Percentiles rank a stretch among this genome's conserved stretches.
Evolutionary conservation across 768 basidiomycete genomes (phyloP).

Genomic region (Macrolepiota fuliginosa): DNA sequence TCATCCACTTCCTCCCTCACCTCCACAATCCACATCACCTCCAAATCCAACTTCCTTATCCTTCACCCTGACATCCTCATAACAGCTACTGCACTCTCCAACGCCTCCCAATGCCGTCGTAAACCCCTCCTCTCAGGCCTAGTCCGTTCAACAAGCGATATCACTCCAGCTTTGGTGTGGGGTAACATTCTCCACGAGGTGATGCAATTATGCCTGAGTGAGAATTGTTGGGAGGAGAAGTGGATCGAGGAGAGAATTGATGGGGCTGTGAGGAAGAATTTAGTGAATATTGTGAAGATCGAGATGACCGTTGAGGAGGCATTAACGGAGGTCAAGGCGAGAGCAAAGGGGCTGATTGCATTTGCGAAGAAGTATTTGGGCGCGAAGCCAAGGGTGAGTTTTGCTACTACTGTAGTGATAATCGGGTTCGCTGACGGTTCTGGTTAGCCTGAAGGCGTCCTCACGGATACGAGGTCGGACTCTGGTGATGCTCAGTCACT

Average conservation of each 20-base stretch:
- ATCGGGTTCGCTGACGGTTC: background rate
- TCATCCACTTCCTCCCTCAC: constrained; percentile 34
- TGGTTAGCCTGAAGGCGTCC: constrained; percentile 54
- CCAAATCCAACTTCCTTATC: constrained; percentile 69
- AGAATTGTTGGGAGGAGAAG: constrained; percentile 57
- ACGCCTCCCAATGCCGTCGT: constrained; percentile 77
- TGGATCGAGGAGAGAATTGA: constrained; percentile 64
- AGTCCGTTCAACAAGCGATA: constrained; percentile 55
- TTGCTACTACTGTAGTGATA: background rate
- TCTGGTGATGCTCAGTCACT: constrained; percentile 45
- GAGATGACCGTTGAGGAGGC: constrained; percentile 39
- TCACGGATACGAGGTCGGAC: constrained; percentile 64
- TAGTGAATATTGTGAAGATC: constrained; percentile 64
- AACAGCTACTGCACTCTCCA: constrained; percentile 87
- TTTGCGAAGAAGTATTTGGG: constrained; percentile 71
- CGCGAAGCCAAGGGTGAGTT: constrained; percentile 56
- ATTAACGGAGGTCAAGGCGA: constrained; percentile 16
- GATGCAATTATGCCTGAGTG: constrained; percentile 74
- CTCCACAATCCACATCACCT: constrained; percentile 53
- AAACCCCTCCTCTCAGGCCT: constrained; percentile 78
- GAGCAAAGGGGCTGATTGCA: constrained; percentile 61
- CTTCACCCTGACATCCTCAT: constrained; percentile 91
- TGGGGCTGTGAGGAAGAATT: constrained; percentile 46
- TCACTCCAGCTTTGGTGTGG: constrained; percentile 74
- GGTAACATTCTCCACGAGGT: constrained; percentile 94